A percentile compares a stretch with the other conserved stretches of the same genome.
These are phyloP conservation scores for Alternaria triticimaculans DNA, from an alignment of 2,329 filamentous ascomycete species.

Conservation along the genomic window DNA sequence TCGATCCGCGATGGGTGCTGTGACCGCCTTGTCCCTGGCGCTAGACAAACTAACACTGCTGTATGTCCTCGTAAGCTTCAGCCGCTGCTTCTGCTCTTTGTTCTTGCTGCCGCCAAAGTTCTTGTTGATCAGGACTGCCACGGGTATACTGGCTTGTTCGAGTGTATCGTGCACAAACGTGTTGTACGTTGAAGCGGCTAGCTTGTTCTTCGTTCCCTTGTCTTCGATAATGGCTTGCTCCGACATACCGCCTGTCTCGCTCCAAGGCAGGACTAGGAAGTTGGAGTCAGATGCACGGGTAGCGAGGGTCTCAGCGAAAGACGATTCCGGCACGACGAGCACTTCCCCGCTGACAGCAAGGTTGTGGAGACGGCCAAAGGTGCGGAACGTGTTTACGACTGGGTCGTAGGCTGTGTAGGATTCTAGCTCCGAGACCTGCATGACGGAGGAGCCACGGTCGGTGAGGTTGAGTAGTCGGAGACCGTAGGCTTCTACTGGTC, in stretches of 20 bases:
- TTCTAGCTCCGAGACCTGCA: conserved; percentile 86
- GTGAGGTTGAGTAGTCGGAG: conserved; percentile 86
- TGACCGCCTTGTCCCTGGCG: conserved; percentile 62
- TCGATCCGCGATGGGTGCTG: conserved; percentile 66
- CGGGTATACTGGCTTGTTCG: conserved; percentile 67
- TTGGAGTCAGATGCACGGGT: conserved; percentile 67
- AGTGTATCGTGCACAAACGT: conserved; percentile 76
- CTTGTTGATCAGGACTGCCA: conserved; percentile 81
- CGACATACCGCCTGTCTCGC: conserved; percentile 75
- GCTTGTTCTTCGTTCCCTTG: conserved; percentile 64
- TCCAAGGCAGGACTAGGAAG: conserved; percentile 86
- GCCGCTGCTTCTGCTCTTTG: conserved; percentile 29
- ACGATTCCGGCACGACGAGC: conserved; percentile 76
- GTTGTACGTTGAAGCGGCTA: conserved; percentile 69
- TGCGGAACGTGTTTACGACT: conserved; percentile 88
- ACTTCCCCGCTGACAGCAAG: conserved; percentile 83
- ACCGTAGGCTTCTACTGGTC: conserved; percentile 76
- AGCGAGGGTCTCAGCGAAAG: conserved; percentile 79
- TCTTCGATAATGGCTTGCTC: conserved; percentile 64
- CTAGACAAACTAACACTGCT: conserved; percentile 58
- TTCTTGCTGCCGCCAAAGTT: conserved; percentile 63
- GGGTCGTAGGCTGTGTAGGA: conserved; percentile 73
- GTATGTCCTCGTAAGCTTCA: conserved; percentile 35
- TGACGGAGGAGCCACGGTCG: conserved; percentile 92
- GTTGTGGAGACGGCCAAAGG: conserved; percentile 84